phyloP scores from a whole-genome alignment of 768 basidiomycete species.

The Candolleomyces eurysporus region DNA sequence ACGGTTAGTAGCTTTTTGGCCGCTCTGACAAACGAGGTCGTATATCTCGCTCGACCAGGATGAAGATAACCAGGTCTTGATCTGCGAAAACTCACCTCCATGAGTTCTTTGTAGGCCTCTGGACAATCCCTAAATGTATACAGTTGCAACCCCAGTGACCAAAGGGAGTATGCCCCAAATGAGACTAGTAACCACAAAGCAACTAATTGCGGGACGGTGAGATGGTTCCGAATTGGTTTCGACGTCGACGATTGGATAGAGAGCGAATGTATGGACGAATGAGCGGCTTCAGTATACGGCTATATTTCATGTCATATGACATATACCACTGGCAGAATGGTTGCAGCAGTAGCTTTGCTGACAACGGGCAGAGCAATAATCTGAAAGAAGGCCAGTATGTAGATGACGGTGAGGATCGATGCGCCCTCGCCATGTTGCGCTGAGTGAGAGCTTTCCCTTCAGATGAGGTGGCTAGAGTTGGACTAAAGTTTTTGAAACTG shows the following conservation, averaged over 20 bases:
- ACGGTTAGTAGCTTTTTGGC: too few relatives aligned
- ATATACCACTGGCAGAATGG: constrained; percentile 62
- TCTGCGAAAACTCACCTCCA: constrained; percentile 42
- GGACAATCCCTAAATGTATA: constrained; percentile 75
- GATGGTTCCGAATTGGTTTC: background rate
- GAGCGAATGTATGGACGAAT: background rate
- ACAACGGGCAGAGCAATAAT: constrained; percentile 55
- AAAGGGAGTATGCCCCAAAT: constrained; percentile 80
- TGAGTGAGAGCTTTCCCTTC: too few relatives aligned
- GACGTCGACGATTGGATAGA: background rate
- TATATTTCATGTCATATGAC: constrained; percentile 20
- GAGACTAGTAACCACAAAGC: constrained; percentile 80
- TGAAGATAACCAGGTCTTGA: background rate
- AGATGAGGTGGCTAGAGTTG: background rate
- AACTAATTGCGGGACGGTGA: constrained; percentile 39
- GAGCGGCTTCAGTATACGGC: background rate
- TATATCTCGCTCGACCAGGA: background rate
- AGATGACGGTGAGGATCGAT: constrained; percentile 44
- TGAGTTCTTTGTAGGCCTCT: constrained; percentile 71
- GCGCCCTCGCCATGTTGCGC: constrained; percentile 57
- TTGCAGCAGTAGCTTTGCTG: constrained; percentile 38
- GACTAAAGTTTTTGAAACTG: background rate
- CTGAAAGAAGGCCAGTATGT: constrained; percentile 57
- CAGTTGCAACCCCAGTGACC: constrained; percentile 74
- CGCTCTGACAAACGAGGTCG: too few relatives aligned